Evolutionary conservation across 768 basidiomycete species (phyloP), one percentile per base, ranked within the genome.

Genomic region (Pulveroboletus sp.): DNA sequence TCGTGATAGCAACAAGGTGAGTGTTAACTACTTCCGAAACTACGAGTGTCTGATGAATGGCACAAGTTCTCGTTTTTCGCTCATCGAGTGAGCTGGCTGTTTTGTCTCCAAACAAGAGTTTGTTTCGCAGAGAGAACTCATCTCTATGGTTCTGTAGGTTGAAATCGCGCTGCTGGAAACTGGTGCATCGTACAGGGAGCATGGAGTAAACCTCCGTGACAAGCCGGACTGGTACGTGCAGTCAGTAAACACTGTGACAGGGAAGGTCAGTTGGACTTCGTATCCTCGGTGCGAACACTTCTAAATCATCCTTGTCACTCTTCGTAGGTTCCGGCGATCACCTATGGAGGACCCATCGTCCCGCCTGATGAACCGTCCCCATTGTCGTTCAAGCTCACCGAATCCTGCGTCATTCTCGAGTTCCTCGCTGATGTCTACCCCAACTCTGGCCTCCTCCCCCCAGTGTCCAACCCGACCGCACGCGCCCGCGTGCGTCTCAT

Each of bases 201-300:
- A 66, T 43, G 76, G 82, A 53, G 74, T 87, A 39, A 79, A 85
- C 48, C 64, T 86, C 14, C 44, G 53, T 53, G 80, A 81, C 67
- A 87, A 85, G 65, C 84, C 84, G 1, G 76, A 75, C 45, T 85
- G 84, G 84, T 85, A 82, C 57, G 70, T 77, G 0, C 72, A 79
- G 49, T n/a, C n/a, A n/a, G 75, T 84, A 20, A 87, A 86, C 60
- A 79, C 83, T 0, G 76, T 76, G 0, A 56, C 53, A 2, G 77
- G 77, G 65, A 85, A 84, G 74, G 84, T 82, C 60, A 58, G 33
- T 31, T 10, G 4, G 19, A 13, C 27, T 5, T 3, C n/a, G 11
- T 4, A 1, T 12, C 35, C n/a, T 16, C 17, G 14, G 4, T 11
- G 9, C 9, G 6, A 16, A 11, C n/a, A 16, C 4, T 4, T 9